Base-by-base conservation (phyloP, 2,329 filamentous ascomycete species). In the Paracorniculantispora psalliotae region DNA sequence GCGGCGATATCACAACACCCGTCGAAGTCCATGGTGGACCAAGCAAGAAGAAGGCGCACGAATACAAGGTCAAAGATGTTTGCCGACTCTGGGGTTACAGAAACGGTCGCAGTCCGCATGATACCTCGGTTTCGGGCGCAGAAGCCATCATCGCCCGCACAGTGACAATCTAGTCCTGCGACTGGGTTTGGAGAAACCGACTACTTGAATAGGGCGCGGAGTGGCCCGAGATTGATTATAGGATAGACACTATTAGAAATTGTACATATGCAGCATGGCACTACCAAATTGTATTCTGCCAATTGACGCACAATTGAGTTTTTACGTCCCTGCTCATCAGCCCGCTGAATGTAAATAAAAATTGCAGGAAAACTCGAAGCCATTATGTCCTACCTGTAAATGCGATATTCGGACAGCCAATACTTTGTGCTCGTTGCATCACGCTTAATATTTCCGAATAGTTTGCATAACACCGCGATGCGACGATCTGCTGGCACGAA, bases 11-110 rank as follows among this genome's bases (percentile, higher is more conserved):
- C 2, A 64, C 65, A 2, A 67, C 70, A 2, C 69, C 72, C 0
- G 74, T 78, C 2, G 75, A 75, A 17, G 69, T 78, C 1, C 72
- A 77, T 25, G 74, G 72, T 1, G 69, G 64, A 59, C 64, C 60
- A 50, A 64, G 44, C 25, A 63, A 49, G 53, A 68, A 59, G 60
- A 69, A 25, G 64, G 72, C 62, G 65, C 68, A 28, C 23, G 61
- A 67, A 30, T 75, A 83, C 44, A 81, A 75, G 66, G 83, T 87
- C 6, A 85, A 80, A 69, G 80, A 87, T 56, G 71, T 87, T 48
- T 85, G 83, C 65, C 77, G 85, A 48, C 68, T 88, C 28, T 87
- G 85, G 84, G 73, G 79, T 62, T 87, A 87, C 66, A 74, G 83
- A 53, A 86, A 87, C 65, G 85, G 85, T 2, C 73, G 68, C 59